Percentiles rank a stretch among this genome's conserved stretches.
These are phyloP conservation scores for Malbranchea zuffiana DNA, from an alignment of 2,329 filamentous ascomycete genomes.

Conservation along the genomic window DNA sequence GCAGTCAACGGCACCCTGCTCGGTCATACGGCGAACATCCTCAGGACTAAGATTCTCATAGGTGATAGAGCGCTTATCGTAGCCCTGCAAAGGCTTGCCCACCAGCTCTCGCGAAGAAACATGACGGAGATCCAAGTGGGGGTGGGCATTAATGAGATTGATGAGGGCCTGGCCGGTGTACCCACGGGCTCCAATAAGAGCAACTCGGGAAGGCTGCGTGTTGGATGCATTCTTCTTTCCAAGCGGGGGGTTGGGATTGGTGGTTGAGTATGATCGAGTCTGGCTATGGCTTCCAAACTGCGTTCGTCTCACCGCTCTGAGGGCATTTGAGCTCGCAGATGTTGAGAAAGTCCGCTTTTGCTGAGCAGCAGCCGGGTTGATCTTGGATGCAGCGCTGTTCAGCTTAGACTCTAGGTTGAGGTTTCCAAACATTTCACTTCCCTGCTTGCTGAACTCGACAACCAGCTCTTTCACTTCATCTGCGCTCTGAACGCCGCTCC, in stretches of 20 bases:
- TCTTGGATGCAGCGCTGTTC: conserved; percentile 53
- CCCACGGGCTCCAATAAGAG: conserved; percentile 80
- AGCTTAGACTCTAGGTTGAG: conserved; percentile 81
- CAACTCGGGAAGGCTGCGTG: conserved; percentile 64
- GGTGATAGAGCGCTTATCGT: conserved; percentile 79
- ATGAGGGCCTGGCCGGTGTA: conserved; percentile 92
- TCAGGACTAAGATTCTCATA: conserved; percentile 86
- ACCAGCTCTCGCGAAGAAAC: conserved; percentile 88
- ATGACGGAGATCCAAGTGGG: conserved; percentile 77
- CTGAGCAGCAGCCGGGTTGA: conserved; percentile 44
- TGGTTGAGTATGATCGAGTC: conserved; percentile 33
- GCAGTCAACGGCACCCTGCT: conserved; percentile 75
- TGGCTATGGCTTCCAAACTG: conserved; percentile 23
- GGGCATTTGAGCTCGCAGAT: conserved; percentile 28
- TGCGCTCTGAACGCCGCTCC: conserved; percentile 77
- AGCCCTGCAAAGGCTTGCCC: conserved; percentile 77
- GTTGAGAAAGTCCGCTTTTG: conserved; percentile 61
- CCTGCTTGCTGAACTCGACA: conserved; percentile 64
- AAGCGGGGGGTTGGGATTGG: conserved; percentile 69
- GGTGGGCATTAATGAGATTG: conserved; percentile 74
- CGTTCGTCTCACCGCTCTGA: conserved; percentile 23
- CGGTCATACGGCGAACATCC: conserved; percentile 74
- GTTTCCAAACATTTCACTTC: conserved; percentile 77
- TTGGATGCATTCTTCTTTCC: conserved; percentile 82
- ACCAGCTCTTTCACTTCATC: conserved; percentile 75